These are phyloP conservation scores for Boletus coccyginus DNA, from an alignment of 768 basidiomycete genomes.

Conservation along the genomic window DNA sequence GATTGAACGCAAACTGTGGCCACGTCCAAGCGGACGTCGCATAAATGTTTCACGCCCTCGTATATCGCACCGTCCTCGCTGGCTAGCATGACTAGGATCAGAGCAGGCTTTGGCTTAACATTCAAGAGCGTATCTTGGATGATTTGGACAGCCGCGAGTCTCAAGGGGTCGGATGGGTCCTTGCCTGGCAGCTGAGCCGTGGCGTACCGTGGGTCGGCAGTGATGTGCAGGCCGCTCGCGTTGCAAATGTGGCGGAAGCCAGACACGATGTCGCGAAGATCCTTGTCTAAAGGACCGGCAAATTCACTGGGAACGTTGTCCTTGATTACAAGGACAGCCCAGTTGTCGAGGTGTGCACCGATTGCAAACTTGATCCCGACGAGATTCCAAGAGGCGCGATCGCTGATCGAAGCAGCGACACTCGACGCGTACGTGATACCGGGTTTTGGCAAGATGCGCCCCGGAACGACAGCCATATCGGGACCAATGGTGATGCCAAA, in stretches of 20 bases:
- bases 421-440: background rate
- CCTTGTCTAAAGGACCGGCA: background rate
- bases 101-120: background rate
- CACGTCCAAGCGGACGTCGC: background rate
- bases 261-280: background rate
- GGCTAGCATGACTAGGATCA: background rate
- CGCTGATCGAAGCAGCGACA: background rate
- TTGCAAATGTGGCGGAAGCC: background rate
- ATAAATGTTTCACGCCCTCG: background rate
- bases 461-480: background rate
- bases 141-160: background rate
- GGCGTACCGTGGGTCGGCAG: background rate
- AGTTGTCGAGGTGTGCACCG: background rate
- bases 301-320: background rate
- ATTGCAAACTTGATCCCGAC: background rate
- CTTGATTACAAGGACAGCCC: background rate
- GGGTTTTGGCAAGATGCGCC: background rate
- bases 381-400: background rate
- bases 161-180: background rate
- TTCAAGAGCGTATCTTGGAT: background rate
- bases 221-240: background rate
- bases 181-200: background rate
- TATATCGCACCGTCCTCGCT: background rate
- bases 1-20: background rate
- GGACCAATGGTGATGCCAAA: background rate